phyloP scores from a whole-genome alignment of 2,329 filamentous ascomycete species.

The Fusarium sp. region DNA sequence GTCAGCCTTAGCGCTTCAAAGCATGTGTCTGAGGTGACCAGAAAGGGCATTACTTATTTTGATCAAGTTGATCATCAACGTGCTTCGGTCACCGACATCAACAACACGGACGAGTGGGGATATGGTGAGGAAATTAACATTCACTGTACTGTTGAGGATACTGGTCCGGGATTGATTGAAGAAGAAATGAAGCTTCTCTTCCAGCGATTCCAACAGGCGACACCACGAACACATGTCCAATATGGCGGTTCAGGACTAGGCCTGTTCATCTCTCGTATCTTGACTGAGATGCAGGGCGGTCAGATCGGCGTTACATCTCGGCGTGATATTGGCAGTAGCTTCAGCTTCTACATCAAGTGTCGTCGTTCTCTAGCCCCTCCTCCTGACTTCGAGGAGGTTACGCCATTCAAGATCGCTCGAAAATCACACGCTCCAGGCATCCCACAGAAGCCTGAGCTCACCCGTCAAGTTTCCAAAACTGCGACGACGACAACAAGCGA shows the following conservation, averaged over 20 bases:
- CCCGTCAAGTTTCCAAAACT: constrained; percentile 25
- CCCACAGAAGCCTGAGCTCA: constrained; percentile 31
- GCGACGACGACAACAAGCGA: constrained; percentile 4
- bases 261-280: constrained; percentile 79
- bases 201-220: constrained; percentile 75
- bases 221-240: constrained; percentile 75
- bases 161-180: constrained; percentile 72
- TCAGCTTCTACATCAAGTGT: constrained; percentile 80
- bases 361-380: constrained; percentile 63
- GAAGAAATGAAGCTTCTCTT: constrained; percentile 75
- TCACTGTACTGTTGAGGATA: constrained; percentile 78
- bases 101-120: constrained; percentile 74
- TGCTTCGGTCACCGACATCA: constrained; percentile 54
- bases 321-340: constrained; percentile 76
- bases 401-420: constrained; percentile 51
- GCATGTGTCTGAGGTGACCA: constrained; percentile 57
- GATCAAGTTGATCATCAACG: constrained; percentile 56
- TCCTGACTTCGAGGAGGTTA: constrained; percentile 52
- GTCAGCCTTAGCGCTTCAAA: constrained; percentile 73
- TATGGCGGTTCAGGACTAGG: constrained; percentile 78
- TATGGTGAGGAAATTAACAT: constrained; percentile 76
- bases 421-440: constrained; percentile 42
- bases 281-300: constrained; percentile 81
- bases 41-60: constrained; percentile 59
- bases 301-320: constrained; percentile 78